Evolutionary conservation across 73 alveolate species (phyloP), one percentile per base, ranked within the genome.

Genomic region (Tetrahymena thermophila): DNA sequence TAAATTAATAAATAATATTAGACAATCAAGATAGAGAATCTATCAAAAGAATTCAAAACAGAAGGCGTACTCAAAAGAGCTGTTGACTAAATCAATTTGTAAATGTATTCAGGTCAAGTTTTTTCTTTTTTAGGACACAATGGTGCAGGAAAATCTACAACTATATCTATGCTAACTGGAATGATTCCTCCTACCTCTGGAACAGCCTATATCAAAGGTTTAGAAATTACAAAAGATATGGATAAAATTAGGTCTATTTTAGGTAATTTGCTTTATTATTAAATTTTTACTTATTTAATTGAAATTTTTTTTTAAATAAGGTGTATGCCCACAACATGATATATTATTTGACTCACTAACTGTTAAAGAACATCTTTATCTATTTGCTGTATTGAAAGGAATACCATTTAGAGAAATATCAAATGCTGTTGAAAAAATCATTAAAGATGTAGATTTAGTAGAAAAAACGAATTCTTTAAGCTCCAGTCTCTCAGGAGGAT

Each of bases 71-170:
- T 44, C 17, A 95, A 94, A 93, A 95, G 43, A 38, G 99, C 99
- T 1, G 97, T 98, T 35, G 98, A 98, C 50, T 97, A 96, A 94
- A 93, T 98, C 16, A 95, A 95, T 50, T 94, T 98, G 93, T 96
- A 98, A 85, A 93, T 98, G 85, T 98, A 98, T 71, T 93, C 95
- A 38, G 99, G 99, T 17, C 98, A 98, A 96, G 98, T 98, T 85
- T 98, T 98, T 93, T 99, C 99, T 3, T 96, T 98, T 17, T 98
- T 99, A 31, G 99, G 99, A 14, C 99, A 98, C 95, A 99, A 99
- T 93, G 99, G 99, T n/a, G 99, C 99, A 34, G 99, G n/a, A n/a
- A n/a, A n/a, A n/a, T n/a, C n/a, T n/a, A n/a, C n/a, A n/a, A n/a
- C n/a, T n/a, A n/a, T n/a, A n/a, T n/a, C n/a, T n/a, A n/a, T n/a